These are phyloP conservation scores for Condylostoma magnum DNA, from an alignment of 169 alveolate genomes.

Conservation along the genomic window DNA sequence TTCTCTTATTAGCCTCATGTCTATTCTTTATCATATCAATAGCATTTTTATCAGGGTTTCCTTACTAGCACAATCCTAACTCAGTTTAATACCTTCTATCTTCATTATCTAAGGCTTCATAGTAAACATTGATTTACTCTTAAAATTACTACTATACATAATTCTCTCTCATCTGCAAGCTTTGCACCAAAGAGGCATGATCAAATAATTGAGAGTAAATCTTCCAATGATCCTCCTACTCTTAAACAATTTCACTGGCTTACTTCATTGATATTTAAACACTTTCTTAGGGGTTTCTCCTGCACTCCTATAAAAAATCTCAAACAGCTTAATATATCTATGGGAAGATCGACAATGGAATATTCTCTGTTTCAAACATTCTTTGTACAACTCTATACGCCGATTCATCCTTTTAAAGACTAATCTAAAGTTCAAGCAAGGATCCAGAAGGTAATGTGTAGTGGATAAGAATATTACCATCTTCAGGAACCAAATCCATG, in stretches of 20 bases:
- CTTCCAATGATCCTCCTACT: neutral
- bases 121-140: no score
- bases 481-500: conserved; percentile 18
- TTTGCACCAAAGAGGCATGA: neutral
- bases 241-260: neutral
- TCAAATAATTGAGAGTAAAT: neutral
- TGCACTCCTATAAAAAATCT: neutral
- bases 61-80: no score
- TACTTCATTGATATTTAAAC: neutral
- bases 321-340: neutral
- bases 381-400: neutral
- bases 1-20: no score
- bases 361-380: conserved; percentile 4
- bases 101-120: no score
- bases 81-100: no score
- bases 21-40: no score
- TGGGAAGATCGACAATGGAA: neutral
- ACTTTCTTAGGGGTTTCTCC: neutral
- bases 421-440: conserved; percentile 6
- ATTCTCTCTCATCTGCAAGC: neutral
- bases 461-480: conserved; percentile 1
- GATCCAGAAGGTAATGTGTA: conserved; percentile 14
- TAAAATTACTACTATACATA: no score
- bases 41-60: no score
- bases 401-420: neutral